Evolutionary conservation across 192 early-diverging fungal genomes (phyloP), one percentile per base, ranked within the genome.

Genomic region (Umbelopsis vinacea): DNA sequence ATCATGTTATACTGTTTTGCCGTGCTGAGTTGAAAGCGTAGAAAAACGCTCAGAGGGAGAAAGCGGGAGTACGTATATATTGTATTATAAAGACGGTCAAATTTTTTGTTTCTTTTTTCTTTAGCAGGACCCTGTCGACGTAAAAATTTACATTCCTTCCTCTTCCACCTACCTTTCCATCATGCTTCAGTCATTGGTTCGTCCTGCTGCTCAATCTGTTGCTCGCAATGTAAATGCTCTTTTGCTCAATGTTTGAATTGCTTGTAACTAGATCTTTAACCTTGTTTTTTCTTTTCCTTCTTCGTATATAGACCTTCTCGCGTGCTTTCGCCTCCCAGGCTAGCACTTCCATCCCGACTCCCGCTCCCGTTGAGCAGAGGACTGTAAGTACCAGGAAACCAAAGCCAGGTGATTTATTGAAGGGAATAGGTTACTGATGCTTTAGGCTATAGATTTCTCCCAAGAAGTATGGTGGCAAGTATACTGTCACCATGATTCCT

Each of bases 401-500:
- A 12, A 43, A 43, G 5, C 40, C n/a, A n/a, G n/a, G n/a, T n/a
- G n/a, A n/a, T n/a, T n/a, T n/a, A 43, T 43, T 1, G 40, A 6
- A 11, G 40, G 6, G 11, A 43, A 43, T 43, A 12, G 6, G 40
- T 43, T 29, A 29, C 3, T 29, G 29, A 43, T 43, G 6, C 40
- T 11, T 43, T 43, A 0, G 40, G 40, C 29, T 40, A 33, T 75
- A 86, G 85, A 78, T 77, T 26, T 71, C 70, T 46, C 78, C 74
- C 68, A 88, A 85, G 68, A 88, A 87, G 75, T 97, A 98, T 87
- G 96, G 96, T 52, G 97, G 97, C 54, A 90, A 89, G 24, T 92
- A 96, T 88, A 98, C 95, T 48, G 93, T 98, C 53, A 98, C 97
- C 37, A 88, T 99, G 68, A 97, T 99, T 74, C 97, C 97, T 46